A percentile compares a stretch with the other conserved stretches of the same genome.
Evolutionary conservation across 164 flowering plant species (phyloP).

Genomic region (Paratinospora sagittata): DNA sequence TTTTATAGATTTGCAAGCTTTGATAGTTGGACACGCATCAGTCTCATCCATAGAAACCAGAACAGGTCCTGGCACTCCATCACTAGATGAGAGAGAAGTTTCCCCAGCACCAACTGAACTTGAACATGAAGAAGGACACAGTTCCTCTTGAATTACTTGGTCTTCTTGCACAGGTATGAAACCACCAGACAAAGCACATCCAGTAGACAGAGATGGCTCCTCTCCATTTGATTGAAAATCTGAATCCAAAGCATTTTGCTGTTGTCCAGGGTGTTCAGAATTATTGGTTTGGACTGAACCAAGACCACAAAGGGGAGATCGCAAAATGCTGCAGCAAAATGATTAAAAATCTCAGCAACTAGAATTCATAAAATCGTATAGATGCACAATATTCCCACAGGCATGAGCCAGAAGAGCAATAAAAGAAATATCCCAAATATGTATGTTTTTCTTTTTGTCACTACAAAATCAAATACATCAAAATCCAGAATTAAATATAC

Average conservation of each 20-base stretch:
- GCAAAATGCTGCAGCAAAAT: slow-evolving; percentile 51
- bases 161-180: slow-evolving; percentile 6
- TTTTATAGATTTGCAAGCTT: slow-evolving; percentile 40
- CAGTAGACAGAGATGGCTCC: not conserved
- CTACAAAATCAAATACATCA: not conserved
- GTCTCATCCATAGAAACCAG: slow-evolving; percentile 17
- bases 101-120: slow-evolving; percentile 27
- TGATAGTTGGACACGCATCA: slow-evolving; percentile 21
- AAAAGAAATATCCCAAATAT: not conserved
- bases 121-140: slow-evolving; percentile 14
- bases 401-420: not conserved
- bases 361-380: not conserved
- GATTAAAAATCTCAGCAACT: not conserved
- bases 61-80: slow-evolving; percentile 20
- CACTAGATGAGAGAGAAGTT: slow-evolving; percentile 22
- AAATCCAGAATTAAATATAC: slow-evolving; percentile 25
- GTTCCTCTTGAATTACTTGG: slow-evolving; percentile 30
- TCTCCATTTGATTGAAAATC: slow-evolving; percentile 21
- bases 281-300: slow-evolving; percentile 20
- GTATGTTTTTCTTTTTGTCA: not conserved
- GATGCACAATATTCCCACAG: not conserved
- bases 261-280: slow-evolving; percentile 15
- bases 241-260: slow-evolving; percentile 12
- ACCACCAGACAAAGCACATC: slow-evolving; percentile 10
- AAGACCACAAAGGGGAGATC: slow-evolving; percentile 45